A percentile compares a stretch with the other conserved stretches of the same genome.
Conservation (phyloP, 1,139 yeast species). For the Maudiozyma humilis region DNA sequence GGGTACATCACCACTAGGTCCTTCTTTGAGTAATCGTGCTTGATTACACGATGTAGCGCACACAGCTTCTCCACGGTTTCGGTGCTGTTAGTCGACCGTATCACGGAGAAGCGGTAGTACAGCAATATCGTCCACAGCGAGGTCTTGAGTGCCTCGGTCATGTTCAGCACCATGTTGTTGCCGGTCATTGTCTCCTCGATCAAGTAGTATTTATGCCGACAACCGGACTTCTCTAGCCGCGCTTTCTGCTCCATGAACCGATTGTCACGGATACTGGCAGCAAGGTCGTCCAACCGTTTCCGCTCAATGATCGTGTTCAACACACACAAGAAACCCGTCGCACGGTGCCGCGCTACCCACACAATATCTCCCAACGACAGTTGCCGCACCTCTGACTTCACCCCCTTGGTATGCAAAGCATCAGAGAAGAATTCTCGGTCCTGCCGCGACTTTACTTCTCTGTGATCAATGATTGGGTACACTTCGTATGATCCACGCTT, state of each 20-base stretch:
- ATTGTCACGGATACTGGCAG: constrained; percentile 76
- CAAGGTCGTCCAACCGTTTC: constrained; percentile 80
- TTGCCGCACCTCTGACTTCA: constrained; percentile 47
- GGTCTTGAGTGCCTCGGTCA: constrained; percentile 64
- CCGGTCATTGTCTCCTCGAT: constrained; percentile 67
- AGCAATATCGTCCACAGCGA: constrained; percentile 68
- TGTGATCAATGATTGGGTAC: constrained; percentile 61
- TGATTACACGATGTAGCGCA: constrained; percentile 46
- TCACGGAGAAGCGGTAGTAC: constrained; percentile 56
- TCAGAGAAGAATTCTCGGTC: constrained; percentile 60
- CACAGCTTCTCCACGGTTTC: constrained; percentile 64
- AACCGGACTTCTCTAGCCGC: constrained; percentile 60
- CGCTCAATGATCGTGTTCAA: constrained; percentile 80
- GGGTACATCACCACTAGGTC: constrained; percentile 45
- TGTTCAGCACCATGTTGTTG: constrained; percentile 38
- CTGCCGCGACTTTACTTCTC: constrained; percentile 59
- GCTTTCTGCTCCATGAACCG: constrained; percentile 79
- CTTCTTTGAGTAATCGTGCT: constrained; percentile 32
- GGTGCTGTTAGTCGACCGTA: constrained; percentile 62
- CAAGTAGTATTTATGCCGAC: constrained; percentile 62
- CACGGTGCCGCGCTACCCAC: constrained; percentile 73
- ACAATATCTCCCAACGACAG: constrained; percentile 79
- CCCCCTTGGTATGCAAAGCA: constrained; percentile 44
- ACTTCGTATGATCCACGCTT: constrained; percentile 47
- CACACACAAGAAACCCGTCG: constrained; percentile 54